Conservation (phyloP, 1,284 basidiomycete species). For the Cryptococcus sp. region DNA sequence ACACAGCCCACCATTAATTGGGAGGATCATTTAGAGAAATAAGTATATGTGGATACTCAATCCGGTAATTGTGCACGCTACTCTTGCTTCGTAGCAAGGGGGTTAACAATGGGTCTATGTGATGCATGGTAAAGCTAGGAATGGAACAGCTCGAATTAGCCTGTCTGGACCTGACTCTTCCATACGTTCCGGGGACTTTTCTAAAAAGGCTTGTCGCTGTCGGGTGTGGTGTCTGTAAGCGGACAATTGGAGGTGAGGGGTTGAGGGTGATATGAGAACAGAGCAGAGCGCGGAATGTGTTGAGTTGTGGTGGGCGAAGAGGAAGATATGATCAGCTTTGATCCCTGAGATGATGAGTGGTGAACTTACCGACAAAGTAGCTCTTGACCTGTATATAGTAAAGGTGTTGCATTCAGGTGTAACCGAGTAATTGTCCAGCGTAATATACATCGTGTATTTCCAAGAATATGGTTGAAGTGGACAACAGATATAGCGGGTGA, state of each 20-base stretch:
- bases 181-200: conserved; percentile 1
- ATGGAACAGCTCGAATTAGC: not conserved
- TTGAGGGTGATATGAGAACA: not conserved
- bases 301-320: not conserved
- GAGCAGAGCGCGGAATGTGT: conserved; percentile 1
- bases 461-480: not conserved
- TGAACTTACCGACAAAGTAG: conserved; percentile 32
- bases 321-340: conserved; percentile 1
- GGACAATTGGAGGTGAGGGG: too few species aligned
- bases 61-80: too few species aligned
- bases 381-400: conserved; percentile 18
- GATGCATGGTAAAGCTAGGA: too few species aligned
- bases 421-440: too few species aligned
- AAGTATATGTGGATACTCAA: too few species aligned
- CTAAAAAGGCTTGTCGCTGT: conserved; percentile 49
- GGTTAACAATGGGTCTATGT: too few species aligned
- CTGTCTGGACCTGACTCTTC: not conserved
- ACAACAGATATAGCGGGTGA: not conserved
- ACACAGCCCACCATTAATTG: not conserved
- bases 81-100: too few species aligned
- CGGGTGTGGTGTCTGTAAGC: conserved; percentile 42
- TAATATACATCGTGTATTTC: not conserved
- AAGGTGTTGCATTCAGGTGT: too few species aligned
- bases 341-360: not conserved
- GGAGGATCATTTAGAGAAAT: too few species aligned